These are phyloP conservation scores for Verruconis gallopava DNA, from an alignment of 2,329 filamentous ascomycete species.

Conservation along the genomic window DNA sequence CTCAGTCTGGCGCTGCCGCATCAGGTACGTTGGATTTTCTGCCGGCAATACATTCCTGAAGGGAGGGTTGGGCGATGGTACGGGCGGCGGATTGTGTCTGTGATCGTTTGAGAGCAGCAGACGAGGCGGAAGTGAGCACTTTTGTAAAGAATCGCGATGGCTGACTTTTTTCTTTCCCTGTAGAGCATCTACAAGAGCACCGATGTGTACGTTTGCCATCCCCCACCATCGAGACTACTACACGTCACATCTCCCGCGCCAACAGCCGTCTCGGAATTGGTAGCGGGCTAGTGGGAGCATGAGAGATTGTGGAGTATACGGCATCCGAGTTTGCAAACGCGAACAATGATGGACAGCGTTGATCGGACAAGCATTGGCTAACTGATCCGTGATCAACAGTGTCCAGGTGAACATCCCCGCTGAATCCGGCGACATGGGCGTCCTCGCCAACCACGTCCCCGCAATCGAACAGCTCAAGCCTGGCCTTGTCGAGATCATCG, in stretches of 20 bases:
- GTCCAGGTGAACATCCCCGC: slow-evolving; percentile 98
- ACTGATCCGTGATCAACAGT: slow-evolving; percentile 43
- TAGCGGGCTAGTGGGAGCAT: too few species aligned
- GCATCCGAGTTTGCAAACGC: too few species aligned
- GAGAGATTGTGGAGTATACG: too few species aligned
- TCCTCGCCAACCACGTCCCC: slow-evolving; percentile 96
- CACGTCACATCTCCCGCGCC: slow-evolving; percentile 14
- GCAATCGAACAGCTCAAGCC: slow-evolving; percentile 99
- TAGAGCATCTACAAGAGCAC: slow-evolving; percentile 58
- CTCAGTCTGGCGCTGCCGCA: slow-evolving; percentile 95
- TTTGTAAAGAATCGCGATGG: too few species aligned
- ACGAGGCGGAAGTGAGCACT: too few species aligned
- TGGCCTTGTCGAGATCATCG: slow-evolving; percentile 85
- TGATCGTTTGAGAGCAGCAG: background rate
- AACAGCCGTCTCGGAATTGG: slow-evolving; percentile 10
- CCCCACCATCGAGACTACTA: slow-evolving; percentile 12
- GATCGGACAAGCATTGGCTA: too few species aligned
- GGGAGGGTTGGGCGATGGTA: background rate
- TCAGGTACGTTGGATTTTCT: slow-evolving; percentile 56
- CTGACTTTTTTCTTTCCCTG: slow-evolving; percentile 10
- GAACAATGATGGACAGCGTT: too few species aligned
- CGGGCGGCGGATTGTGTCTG: background rate
- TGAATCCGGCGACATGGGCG: slow-evolving; percentile 98
- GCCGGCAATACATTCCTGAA: background rate
- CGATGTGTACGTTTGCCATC: slow-evolving; percentile 57